Conservation (phyloP, 2,329 filamentous ascomycete species). For the Dothistroma pini region DNA sequence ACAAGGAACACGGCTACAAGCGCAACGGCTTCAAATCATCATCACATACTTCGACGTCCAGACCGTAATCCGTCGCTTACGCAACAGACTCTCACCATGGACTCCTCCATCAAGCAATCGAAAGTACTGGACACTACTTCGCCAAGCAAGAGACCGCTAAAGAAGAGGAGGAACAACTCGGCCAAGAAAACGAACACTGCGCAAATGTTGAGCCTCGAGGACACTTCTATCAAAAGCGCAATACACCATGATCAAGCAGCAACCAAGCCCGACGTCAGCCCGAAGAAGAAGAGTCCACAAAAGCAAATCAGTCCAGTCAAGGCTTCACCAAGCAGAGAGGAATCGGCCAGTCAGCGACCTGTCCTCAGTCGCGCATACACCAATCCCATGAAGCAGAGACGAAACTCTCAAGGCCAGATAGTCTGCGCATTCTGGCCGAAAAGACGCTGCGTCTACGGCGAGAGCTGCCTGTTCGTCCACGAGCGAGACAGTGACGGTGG, state of each 20-base stretch:
- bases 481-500: neutral
- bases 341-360: neutral
- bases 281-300: neutral
- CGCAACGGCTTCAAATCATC: neutral
- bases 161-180: neutral
- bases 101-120: neutral
- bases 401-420: neutral
- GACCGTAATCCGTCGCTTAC: neutral
- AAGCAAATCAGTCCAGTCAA: neutral
- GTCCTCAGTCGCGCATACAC: neutral
- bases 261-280: neutral
- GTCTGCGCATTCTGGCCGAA: neutral
- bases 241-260: neutral
- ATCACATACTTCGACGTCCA: neutral
- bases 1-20: neutral
- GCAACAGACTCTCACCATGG: neutral
- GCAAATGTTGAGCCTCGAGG: neutral
- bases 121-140: neutral
- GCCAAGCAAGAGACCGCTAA: neutral
- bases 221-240: neutral
- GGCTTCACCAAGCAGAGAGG: neutral
- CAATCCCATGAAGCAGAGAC: neutral
- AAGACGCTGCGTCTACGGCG: neutral
- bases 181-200: neutral
- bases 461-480: neutral